These are phyloP conservation scores for Backusella circina DNA, from an alignment of 192 early-diverging fungal species.

Conservation along the genomic window DNA sequence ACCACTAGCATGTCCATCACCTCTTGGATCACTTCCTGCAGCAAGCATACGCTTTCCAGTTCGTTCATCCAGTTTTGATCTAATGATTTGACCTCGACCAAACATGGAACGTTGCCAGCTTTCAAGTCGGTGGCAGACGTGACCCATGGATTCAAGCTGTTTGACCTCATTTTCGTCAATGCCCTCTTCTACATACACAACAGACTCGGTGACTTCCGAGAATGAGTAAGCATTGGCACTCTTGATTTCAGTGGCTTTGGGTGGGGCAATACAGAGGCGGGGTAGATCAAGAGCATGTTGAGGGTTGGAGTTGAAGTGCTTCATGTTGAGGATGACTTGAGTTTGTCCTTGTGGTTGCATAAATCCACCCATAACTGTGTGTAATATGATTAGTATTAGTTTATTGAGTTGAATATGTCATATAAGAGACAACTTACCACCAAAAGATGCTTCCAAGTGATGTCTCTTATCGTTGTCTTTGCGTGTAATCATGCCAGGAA, in stretches of 20 bases:
- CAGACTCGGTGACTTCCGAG: conserved; percentile 14
- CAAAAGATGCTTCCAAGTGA: conserved; percentile 43
- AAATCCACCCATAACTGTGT: conserved; percentile 67
- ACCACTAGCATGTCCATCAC: conserved; percentile 54
- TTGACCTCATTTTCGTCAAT: conserved; percentile 37
- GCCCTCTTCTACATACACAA: conserved; percentile 65
- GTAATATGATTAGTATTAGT: neutral
- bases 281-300: conserved; percentile 70
- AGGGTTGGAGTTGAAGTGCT: conserved; percentile 52
- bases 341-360: conserved; percentile 87
- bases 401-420: neutral
- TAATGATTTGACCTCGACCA: conserved; percentile 77
- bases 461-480: conserved; percentile 19
- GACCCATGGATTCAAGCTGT: conserved; percentile 54
- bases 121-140: conserved; percentile 43
- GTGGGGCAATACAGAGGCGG: conserved; percentile 58
- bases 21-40: conserved; percentile 56
- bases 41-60: conserved; percentile 41
- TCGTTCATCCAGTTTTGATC: conserved; percentile 28
- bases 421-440: conserved; percentile 25
- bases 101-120: conserved; percentile 53
- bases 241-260: conserved; percentile 15
- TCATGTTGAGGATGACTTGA: conserved; percentile 69
- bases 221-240: conserved; percentile 18
- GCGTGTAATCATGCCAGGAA: conserved; percentile 62